Conservation (phyloP, 1,284 basidiomycete genomes). For the Malassezia brasiliensis region DNA sequence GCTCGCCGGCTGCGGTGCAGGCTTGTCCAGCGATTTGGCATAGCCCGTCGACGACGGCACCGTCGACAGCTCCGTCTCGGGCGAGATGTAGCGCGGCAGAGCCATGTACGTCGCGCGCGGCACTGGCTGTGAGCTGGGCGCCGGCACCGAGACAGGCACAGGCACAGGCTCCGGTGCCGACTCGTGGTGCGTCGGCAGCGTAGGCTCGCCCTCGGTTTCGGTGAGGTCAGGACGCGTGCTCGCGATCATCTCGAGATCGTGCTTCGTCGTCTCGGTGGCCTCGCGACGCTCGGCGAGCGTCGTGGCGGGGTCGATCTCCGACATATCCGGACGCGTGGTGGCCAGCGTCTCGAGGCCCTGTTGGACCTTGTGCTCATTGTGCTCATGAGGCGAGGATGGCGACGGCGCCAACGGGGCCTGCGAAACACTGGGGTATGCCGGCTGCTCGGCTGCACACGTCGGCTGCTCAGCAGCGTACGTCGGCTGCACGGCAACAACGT, state of each 20-base stretch:
- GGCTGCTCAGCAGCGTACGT: too few relatives aligned
- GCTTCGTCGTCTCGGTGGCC: not conserved
- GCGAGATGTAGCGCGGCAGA: conserved; percentile 2
- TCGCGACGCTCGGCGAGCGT: not conserved
- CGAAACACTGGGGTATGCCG: too few relatives aligned
- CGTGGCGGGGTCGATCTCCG: not conserved
- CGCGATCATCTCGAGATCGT: not conserved
- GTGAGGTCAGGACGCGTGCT: conserved; percentile 1
- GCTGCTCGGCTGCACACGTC: too few relatives aligned
- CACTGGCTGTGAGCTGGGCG: not conserved
- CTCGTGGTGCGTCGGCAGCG: not conserved
- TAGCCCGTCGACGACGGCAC: not conserved
- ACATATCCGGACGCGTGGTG: not conserved
- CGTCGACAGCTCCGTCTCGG: not conserved
- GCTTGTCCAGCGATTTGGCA: not conserved
- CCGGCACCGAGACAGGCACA: not conserved
- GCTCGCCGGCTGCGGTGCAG: not conserved
- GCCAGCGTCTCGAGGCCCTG: not conserved
- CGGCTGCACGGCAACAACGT: too few relatives aligned
- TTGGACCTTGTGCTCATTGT: not conserved
- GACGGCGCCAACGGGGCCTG: too few relatives aligned
- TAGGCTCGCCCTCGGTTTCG: not conserved
- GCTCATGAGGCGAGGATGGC: too few relatives aligned
- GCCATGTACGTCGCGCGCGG: not conserved
- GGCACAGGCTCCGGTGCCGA: not conserved